Evolutionary conservation across 1,139 yeast genomes (phyloP).

Genomic region (Saccharomyces hybrid): DNA sequence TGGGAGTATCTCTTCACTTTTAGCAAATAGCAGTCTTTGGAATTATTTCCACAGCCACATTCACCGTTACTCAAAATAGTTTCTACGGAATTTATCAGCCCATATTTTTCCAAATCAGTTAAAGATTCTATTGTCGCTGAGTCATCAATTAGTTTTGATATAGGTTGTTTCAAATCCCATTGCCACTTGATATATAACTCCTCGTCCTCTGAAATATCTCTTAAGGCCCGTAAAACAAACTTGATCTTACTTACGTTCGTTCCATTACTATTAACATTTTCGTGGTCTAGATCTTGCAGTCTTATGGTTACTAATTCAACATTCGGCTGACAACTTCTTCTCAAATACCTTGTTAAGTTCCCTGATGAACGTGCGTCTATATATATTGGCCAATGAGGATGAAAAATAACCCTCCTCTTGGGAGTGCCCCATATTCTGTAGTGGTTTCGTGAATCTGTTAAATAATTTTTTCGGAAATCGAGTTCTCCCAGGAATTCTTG

Average conservation of each 20-base stretch:
- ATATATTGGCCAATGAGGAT: constrained; percentile 47
- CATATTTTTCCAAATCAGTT: constrained; percentile 44
- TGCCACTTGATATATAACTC: constrained; percentile 81
- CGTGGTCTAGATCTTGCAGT: constrained; percentile 20
- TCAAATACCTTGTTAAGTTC: constrained; percentile 62
- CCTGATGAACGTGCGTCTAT: constrained; percentile 79
- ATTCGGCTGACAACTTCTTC: constrained; percentile 75
- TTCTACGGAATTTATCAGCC: constrained; percentile 55
- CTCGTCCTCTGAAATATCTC: constrained; percentile 48
- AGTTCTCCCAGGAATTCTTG: constrained; percentile 70
- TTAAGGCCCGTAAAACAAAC: constrained; percentile 37
- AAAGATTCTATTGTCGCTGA: constrained; percentile 35
- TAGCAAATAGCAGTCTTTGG: constrained; percentile 48
- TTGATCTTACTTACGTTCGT: neutral
- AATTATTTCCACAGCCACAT: constrained; percentile 53
- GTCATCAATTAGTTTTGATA: constrained; percentile 42
- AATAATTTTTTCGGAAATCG: constrained; percentile 55
- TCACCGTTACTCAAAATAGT: constrained; percentile 59
- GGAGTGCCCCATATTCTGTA: constrained; percentile 77
- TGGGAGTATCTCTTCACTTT: constrained; percentile 46
- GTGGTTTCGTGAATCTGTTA: constrained; percentile 61
- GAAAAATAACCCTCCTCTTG: constrained; percentile 64
- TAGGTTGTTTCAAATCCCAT: constrained; percentile 82
- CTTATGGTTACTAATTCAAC: constrained; percentile 53
- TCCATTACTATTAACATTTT: neutral